A percentile compares a stretch with the other conserved stretches of the same genome.
Evolutionary conservation across 371 early-diverging fungal genomes (phyloP).

Genomic region (Paraphysoderma sedebokerense): DNA sequence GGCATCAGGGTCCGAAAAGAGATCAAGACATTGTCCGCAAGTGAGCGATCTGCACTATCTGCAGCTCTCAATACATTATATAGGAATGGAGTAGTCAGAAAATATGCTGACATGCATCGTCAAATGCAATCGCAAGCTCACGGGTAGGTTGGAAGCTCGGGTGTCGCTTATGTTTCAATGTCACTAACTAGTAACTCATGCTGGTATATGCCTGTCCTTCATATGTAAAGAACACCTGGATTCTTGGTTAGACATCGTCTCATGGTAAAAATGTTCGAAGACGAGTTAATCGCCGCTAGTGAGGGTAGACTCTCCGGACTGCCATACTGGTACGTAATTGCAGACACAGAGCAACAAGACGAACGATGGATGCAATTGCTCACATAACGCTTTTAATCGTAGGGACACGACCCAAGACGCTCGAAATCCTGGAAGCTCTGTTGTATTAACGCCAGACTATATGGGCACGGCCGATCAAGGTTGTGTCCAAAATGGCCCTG

Average conservation of each 20-base stretch:
- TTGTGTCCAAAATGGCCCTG: too few species aligned
- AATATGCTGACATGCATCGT: too few species aligned
- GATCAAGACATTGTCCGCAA: background rate
- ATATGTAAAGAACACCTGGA: too few species aligned
- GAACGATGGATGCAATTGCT: too few species aligned
- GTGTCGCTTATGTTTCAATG: too few species aligned
- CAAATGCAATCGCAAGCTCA: too few species aligned
- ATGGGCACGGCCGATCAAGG: background rate
- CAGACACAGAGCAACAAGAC: too few species aligned
- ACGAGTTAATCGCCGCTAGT: background rate
- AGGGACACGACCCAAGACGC: background rate
- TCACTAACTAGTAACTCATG: too few species aligned
- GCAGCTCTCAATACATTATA: background rate
- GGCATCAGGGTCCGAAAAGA: background rate
- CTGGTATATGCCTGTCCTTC: too few species aligned
- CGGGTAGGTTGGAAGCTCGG: too few species aligned
- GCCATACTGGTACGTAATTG: background rate
- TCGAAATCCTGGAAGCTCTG: background rate
- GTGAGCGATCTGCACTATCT: background rate
- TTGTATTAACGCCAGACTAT: background rate
- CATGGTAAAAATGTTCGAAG: background rate
- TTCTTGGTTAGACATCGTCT: background rate
- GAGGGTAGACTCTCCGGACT: background rate
- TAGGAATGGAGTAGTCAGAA: too few species aligned
- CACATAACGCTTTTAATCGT: too few species aligned